Percentiles rank a stretch among this genome's conserved stretches.
phyloP scores from a whole-genome alignment of 352 stramenopile species.

The Globisporangium nunn region DNA sequence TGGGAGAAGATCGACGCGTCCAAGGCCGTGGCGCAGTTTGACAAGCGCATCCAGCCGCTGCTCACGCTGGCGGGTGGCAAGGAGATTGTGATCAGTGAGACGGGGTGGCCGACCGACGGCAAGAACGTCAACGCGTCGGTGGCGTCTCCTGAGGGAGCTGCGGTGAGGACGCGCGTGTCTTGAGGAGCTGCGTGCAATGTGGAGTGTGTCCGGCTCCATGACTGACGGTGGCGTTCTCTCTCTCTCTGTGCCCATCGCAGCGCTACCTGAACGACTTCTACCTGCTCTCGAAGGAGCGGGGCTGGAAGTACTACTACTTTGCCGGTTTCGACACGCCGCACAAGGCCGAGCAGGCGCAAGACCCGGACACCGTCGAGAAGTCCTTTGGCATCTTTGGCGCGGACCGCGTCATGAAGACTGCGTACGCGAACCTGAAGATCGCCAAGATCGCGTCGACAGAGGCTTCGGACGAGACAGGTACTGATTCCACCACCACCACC shows the following conservation, averaged over 20 bases:
- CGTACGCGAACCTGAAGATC: slow-evolving; percentile 52
- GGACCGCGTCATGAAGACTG: slow-evolving; percentile 54
- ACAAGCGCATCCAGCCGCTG: slow-evolving; percentile 62
- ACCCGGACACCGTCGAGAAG: slow-evolving; percentile 56
- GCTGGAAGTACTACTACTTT: slow-evolving; percentile 88
- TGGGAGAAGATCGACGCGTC: slow-evolving; percentile 61
- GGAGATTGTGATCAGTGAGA: slow-evolving; percentile 79
- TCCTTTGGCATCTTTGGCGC: slow-evolving; percentile 76
- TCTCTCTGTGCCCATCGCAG: slow-evolving; percentile 6
- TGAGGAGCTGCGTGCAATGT: no score
- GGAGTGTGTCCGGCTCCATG: no score
- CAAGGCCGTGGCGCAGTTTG: slow-evolving; percentile 63
- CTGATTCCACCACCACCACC: background rate
- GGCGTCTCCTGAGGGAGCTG: slow-evolving; percentile 43
- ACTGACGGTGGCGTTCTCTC: slow-evolving; percentile 1
- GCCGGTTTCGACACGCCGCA: slow-evolving; percentile 76
- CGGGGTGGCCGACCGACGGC: slow-evolving; percentile 66
- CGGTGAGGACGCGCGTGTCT: slow-evolving; percentile 15
- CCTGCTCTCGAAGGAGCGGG: slow-evolving; percentile 43
- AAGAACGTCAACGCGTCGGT: slow-evolving; percentile 53
- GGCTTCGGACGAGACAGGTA: slow-evolving; percentile 12
- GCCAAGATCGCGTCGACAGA: slow-evolving; percentile 21
- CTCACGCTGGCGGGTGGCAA: slow-evolving; percentile 55
- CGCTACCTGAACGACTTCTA: slow-evolving; percentile 79
- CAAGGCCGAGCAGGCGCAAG: slow-evolving; percentile 47